Evolutionary conservation across 2,329 filamentous ascomycete species (phyloP).

Genomic region (Sarocladium oryzae): DNA sequence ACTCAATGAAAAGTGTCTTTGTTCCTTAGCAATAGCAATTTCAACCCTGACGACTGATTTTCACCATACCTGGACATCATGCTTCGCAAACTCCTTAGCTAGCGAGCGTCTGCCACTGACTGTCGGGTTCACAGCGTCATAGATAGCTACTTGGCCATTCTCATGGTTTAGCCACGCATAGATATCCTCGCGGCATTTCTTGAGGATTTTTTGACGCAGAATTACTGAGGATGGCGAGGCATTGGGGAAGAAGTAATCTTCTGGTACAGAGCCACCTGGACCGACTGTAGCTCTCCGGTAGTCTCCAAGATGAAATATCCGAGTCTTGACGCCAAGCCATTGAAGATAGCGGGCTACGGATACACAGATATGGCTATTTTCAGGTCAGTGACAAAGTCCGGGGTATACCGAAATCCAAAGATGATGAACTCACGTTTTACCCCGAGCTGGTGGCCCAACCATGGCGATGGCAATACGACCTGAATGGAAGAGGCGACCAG

Average conservation of each 20-base stretch:
- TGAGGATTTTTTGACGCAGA: conserved; percentile 91
- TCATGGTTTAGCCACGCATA: conserved; percentile 95
- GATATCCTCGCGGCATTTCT: conserved; percentile 95
- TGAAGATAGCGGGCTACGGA: conserved; percentile 89
- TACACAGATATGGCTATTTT: conserved; percentile 77
- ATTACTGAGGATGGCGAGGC: conserved; percentile 90
- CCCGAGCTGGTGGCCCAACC: conserved; percentile 87
- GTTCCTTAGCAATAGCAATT: not conserved
- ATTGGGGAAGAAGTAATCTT: conserved; percentile 97
- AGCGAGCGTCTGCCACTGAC: conserved; percentile 74
- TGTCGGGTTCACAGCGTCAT: conserved; percentile 94
- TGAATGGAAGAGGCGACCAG: conserved; percentile 91
- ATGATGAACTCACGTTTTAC: conserved; percentile 70
- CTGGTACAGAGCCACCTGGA: conserved; percentile 74
- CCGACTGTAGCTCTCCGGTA: conserved; percentile 90
- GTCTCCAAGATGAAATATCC: conserved; percentile 95
- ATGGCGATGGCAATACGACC: conserved; percentile 96
- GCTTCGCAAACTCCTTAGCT: conserved; percentile 95
- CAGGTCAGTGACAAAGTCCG: not conserved
- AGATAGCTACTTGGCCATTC: conserved; percentile 96
- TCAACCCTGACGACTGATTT: not conserved
- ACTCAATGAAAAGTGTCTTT: conserved; percentile 93
- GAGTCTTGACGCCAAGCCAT: conserved; percentile 97
- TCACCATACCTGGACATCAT: conserved; percentile 70
- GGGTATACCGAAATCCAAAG: no score